Conservation (phyloP, 2,329 filamentous ascomycete genomes). For the Rachicladosporium sp. region DNA sequence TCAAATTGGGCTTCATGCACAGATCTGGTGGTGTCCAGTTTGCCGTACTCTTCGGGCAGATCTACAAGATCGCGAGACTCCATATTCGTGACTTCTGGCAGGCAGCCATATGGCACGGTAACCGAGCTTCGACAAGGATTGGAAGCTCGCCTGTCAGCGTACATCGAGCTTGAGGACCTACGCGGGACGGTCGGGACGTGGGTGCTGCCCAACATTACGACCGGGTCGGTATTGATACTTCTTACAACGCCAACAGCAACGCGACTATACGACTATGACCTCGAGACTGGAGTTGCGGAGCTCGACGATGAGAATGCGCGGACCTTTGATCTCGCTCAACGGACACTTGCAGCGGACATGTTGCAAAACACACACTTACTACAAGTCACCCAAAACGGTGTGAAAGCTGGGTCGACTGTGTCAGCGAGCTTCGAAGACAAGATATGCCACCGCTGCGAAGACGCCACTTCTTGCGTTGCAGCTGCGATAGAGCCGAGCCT, state of each 20-base stretch:
- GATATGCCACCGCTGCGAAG: conserved; percentile 4
- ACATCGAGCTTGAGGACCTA: conserved; percentile 15
- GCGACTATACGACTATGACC: conserved; percentile 9
- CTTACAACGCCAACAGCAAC: conserved; percentile 23
- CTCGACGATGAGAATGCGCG: conserved; percentile 7
- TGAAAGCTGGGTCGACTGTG: conserved; percentile 12
- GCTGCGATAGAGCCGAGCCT: conserved; percentile 12
- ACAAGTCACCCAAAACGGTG: conserved; percentile 16
- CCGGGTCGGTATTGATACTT: conserved; percentile 24
- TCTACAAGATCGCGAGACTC: conserved; percentile 12
- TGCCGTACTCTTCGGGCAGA: conserved; percentile 12
- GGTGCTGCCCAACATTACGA: conserved; percentile 22
- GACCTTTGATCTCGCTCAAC: conserved; percentile 14
- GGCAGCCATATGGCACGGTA: conserved; percentile 30
- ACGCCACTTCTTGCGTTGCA: conserved; percentile 11
- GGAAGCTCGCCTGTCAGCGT: conserved; percentile 22
- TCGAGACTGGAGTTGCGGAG: conserved; percentile 10
- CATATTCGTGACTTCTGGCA: conserved; percentile 31
- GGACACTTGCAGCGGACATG: conserved; percentile 15
- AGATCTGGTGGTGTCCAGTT: conserved; percentile 30
- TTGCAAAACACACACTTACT: conserved; percentile 13
- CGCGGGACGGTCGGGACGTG: conserved; percentile 24
- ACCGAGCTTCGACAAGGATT: conserved; percentile 32
- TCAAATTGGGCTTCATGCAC: conserved; percentile 47
- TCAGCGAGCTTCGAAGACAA: conserved; percentile 19